These are phyloP conservation scores for Ceratocystis harringtonii DNA, from an alignment of 2,329 filamentous ascomycete genomes.

Conservation along the genomic window DNA sequence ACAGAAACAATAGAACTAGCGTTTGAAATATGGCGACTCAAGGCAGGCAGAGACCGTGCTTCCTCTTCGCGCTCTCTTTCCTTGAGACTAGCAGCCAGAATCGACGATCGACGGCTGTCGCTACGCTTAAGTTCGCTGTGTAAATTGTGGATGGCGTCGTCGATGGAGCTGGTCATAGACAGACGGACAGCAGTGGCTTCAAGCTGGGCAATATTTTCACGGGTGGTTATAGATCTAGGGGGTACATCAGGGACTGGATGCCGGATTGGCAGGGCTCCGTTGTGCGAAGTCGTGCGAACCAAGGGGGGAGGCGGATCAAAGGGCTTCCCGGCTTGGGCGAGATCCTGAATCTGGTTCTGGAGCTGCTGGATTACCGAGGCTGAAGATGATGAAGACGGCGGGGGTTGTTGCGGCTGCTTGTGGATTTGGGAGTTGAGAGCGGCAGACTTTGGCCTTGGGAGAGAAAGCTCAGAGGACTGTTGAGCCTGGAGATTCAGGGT, in stretches of 20 bases:
- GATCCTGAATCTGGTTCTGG: constrained; percentile 14
- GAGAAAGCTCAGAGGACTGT: not conserved
- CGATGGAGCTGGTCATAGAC: constrained; percentile 60
- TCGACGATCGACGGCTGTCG: constrained; percentile 51
- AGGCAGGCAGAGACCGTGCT: constrained; percentile 17
- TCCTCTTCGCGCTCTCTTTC: constrained; percentile 17
- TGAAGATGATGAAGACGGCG: constrained; percentile 5
- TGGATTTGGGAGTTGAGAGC: not conserved
- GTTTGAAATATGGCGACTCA: constrained; percentile 33
- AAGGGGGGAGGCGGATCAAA: constrained; percentile 27
- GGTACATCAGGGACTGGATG: constrained; percentile 50
- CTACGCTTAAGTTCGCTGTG: constrained; percentile 55
- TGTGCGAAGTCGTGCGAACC: constrained; percentile 31
- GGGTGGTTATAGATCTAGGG: constrained; percentile 44
- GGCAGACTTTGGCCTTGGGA: not conserved
- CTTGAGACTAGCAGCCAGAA: constrained; percentile 36
- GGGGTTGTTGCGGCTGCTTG: not conserved
- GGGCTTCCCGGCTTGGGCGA: not conserved
- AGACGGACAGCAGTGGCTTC: constrained; percentile 63
- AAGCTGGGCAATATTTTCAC: constrained; percentile 55
- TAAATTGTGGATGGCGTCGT: constrained; percentile 60
- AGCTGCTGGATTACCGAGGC: constrained; percentile 18
- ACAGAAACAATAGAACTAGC: constrained; percentile 52
- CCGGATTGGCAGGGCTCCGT: constrained; percentile 31
- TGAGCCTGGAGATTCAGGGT: constrained; percentile 2